A percentile compares a stretch with the other conserved stretches of the same genome.
Evolutionary conservation across 495 filamentous ascomycete genomes (phyloP).

Genomic region (Bacidia gigantensis): DNA sequence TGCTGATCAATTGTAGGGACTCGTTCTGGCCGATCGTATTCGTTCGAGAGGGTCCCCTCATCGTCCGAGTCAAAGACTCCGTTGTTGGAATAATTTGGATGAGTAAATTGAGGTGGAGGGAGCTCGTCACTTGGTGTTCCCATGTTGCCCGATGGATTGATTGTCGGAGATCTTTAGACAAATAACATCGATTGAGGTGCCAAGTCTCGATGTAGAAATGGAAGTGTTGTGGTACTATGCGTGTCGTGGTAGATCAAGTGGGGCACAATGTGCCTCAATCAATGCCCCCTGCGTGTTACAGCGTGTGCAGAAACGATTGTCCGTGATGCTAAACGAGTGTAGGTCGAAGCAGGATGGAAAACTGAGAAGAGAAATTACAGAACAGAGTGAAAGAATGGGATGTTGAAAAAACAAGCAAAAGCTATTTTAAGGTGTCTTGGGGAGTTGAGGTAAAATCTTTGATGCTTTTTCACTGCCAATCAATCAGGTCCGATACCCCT

Average conservation of each 20-base stretch:
- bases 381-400: not conserved
- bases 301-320: not conserved
- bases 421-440: not conserved
- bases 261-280: no score
- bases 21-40: conserved; percentile 22
- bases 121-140: conserved; percentile 38
- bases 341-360: not conserved
- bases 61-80: conserved; percentile 26
- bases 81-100: conserved; percentile 15
- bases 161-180: not conserved
- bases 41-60: conserved; percentile 17
- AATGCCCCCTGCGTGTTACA: not conserved
- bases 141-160: conserved; percentile 29
- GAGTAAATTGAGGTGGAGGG: conserved; percentile 24
- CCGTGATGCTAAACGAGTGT: conserved; percentile 7
- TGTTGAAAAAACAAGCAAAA: not conserved
- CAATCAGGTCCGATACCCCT: not conserved
- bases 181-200: not conserved
- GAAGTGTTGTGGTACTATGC: no score
- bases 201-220: not conserved
- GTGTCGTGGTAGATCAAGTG: not conserved
- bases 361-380: not conserved
- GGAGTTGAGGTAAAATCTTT: not conserved
- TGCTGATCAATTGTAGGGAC: conserved; percentile 24
- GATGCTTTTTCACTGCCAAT: not conserved